Percentiles rank a stretch among this genome's conserved stretches.
phyloP scores from a whole-genome alignment of 805 yeast genomes.

The Lachancea lanzarotensis region DNA sequence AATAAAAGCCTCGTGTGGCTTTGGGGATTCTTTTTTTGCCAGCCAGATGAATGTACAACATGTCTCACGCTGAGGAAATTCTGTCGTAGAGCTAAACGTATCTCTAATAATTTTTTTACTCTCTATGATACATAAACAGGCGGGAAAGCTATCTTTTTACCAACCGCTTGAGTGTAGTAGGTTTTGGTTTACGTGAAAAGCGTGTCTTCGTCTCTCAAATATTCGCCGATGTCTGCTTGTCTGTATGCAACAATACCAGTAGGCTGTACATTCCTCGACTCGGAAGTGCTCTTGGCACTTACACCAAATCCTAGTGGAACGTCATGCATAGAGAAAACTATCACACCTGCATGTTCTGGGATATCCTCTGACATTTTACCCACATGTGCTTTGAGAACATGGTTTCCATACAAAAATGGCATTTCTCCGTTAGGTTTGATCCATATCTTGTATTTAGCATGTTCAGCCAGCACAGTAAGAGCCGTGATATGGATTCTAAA shows the following conservation, averaged over 20 bases:
- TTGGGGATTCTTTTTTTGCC: no score
- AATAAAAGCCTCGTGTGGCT: constrained; percentile 4
- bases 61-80: not conserved
- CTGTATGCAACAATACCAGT: constrained; percentile 92
- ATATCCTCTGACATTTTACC: constrained; percentile 97
- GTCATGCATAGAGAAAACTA: constrained; percentile 86
- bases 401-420: constrained; percentile 97
- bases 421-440: constrained; percentile 95
- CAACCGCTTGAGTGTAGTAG: not conserved
- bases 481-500: constrained; percentile 94
- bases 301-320: constrained; percentile 94
- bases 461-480: constrained; percentile 70
- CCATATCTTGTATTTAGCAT: constrained; percentile 93
- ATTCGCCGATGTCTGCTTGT: constrained; percentile 97
- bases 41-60: no score
- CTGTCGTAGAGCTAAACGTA: not conserved
- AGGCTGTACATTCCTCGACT: constrained; percentile 82
- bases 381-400: constrained; percentile 90
- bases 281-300: constrained; percentile 83
- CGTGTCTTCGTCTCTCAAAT: constrained; percentile 95
- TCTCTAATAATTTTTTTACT: not conserved
- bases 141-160: not conserved
- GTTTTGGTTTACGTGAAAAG: constrained; percentile 57
- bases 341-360: constrained; percentile 96
- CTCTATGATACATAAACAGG: not conserved